Evolutionary conservation across 805 yeast genomes (phyloP), one percentile per base, ranked within the genome.

Genomic region (Peterozyma toletana): DNA sequence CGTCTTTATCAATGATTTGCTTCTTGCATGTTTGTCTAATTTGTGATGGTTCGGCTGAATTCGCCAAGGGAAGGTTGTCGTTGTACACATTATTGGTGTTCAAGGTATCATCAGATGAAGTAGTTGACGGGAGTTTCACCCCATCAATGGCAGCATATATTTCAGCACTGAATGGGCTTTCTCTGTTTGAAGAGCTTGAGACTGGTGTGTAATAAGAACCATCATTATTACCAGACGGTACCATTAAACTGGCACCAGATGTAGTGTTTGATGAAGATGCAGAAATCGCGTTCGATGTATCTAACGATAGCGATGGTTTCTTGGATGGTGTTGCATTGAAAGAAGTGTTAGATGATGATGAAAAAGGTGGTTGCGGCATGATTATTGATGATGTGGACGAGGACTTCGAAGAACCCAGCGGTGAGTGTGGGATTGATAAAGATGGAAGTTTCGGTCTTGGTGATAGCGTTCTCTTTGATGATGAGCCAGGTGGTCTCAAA

Each of bases 401-500:
- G 11, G 31, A 18, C 18, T 31, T 16, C 5, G 37, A 38, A 15
- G 38, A 13, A n/a, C 16, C 14, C 14, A 33, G 18, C 11, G 48
- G 17, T 13, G 29, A 13, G 4, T 36, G 18, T 16, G 55, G 54
- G 2, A 58, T 56, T 33, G 52, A 50, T 38, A 59, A 47, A 2
- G 50, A 38, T 1, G 62, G 59, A 15, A 58, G 50, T 42, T 54
- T 53, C n/a, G 48, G 53, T 37, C 53, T 51, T n/a, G 56, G 53
- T 2, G 56, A 44, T 30, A 42, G 41, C 18, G 56, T 30, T 15
- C 31, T 41, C 40, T 64, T 21, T 21, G 27, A 21, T 21, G 59
- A 54, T 1, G 71, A 53, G 11, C 71, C 72, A 0, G 78, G 78
- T 3, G 74, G 76, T 31, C 67, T 66, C 37, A 72, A 53, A 35